A percentile compares a stretch with the other conserved stretches of the same genome.
These are phyloP conservation scores for Eimeria brunetti DNA, from an alignment of 169 alveolate genomes.

Conservation along the genomic window DNA sequence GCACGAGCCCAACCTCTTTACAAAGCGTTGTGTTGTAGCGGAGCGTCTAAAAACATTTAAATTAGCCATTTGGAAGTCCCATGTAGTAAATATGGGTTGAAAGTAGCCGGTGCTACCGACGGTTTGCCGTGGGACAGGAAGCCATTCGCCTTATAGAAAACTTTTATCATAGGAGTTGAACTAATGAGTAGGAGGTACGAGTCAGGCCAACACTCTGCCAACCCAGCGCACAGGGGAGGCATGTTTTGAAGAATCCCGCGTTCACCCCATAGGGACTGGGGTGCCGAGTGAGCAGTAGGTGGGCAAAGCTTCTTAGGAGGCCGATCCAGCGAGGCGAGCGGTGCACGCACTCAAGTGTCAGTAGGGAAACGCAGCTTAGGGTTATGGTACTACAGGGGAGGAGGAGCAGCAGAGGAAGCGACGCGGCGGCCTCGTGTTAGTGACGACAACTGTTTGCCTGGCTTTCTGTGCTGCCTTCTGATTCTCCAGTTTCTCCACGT, in stretches of 20 bases:
- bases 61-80: not conserved
- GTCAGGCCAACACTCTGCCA: not conserved
- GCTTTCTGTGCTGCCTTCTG: conserved; percentile 25
- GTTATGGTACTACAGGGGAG: conserved; percentile 35
- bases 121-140: not conserved
- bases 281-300: not conserved
- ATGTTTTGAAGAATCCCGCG: not conserved
- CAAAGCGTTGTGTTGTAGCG: not conserved
- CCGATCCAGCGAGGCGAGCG: not conserved
- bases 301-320: not conserved
- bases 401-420: conserved; percentile 61
- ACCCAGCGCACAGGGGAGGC: not conserved
- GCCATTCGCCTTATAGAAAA: not conserved
- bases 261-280: not conserved
- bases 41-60: not conserved
- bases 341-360: not conserved
- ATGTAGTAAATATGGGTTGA: not conserved
- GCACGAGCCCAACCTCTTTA: not conserved
- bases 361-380: not conserved
- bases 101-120: not conserved
- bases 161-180: not conserved
- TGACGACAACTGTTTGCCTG: conserved; percentile 15
- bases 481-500: conserved; percentile 37
- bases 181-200: not conserved
- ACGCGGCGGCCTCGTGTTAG: conserved; percentile 16